These are phyloP conservation scores for Tulasnella sp. DNA, from an alignment of 768 basidiomycete species.

Conservation along the genomic window DNA sequence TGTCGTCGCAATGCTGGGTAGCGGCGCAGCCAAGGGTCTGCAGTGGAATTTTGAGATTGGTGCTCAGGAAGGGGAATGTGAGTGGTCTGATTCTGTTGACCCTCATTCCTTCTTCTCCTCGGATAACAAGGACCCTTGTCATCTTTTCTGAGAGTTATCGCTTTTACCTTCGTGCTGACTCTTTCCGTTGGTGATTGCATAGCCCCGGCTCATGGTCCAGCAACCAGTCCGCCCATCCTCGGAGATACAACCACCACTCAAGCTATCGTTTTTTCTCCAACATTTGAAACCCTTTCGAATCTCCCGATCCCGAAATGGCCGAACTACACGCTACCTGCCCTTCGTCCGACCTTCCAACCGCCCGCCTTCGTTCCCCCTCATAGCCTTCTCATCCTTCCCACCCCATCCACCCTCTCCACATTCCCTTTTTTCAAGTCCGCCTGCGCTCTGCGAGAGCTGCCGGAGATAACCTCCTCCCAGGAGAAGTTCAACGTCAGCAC, in stretches of 20 bases:
- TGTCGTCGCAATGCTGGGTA: constrained; percentile 34
- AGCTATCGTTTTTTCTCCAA: constrained; percentile 58
- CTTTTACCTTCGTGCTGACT: background rate
- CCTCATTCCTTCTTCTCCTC: too few relatives aligned
- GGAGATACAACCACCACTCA: constrained; percentile 68
- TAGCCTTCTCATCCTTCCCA: constrained; percentile 45
- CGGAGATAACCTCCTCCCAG: constrained; percentile 25
- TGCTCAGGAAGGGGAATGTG: constrained; percentile 36
- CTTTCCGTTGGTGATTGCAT: background rate
- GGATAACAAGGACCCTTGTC: too few relatives aligned
- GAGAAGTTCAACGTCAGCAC: constrained; percentile 30
- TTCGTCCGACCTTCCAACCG: constrained; percentile 38
- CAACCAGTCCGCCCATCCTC: constrained; percentile 40
- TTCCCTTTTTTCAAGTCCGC: constrained; percentile 23
- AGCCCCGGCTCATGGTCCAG: constrained; percentile 41
- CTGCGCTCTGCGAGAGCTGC: constrained; percentile 37
- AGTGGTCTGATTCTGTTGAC: too few relatives aligned
- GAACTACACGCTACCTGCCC: constrained; percentile 60
- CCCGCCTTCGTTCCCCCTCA: constrained; percentile 30
- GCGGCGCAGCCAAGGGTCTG: constrained; percentile 15
- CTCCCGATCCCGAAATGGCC: constrained; percentile 42
- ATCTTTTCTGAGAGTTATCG: constrained; percentile 7
- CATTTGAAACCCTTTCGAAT: constrained; percentile 30
- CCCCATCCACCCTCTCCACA: constrained; percentile 24
- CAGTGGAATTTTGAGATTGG: constrained; percentile 46